Evolutionary conservation across 257 asterid genomes (phyloP), one percentile per base, ranked within the genome.

Genomic region (Jacaranda copaia): DNA sequence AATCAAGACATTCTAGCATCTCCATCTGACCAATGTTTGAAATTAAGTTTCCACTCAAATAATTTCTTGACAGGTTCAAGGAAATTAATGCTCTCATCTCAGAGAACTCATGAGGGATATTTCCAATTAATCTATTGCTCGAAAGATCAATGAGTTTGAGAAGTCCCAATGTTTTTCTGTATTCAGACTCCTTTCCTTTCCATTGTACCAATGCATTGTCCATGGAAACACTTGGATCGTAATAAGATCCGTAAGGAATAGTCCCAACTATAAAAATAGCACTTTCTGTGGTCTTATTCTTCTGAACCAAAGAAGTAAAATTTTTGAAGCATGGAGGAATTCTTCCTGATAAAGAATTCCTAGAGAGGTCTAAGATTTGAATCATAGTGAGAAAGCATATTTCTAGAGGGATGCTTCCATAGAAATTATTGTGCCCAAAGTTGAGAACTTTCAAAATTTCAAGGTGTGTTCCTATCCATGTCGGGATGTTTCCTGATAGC

Each of bases 101-200:
- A 2, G 72, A 73, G n/a, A 85, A 25, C 42, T 74, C 60, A 11
- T 19, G 13, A 1, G 76, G 81, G 15, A 81, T 64, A 32, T 67
- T 46, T 9, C 87, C 88, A 0, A 49, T 66, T 9, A 82, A 59
- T n/a, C 36, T 32, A 5, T 85, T 82, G 76, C 73, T 68, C 0
- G 91, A 84, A 16, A 87, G 80, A 76, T 80, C 91, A 1, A 82
- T 36, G 2, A 57, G 80, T 53, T 71, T 87, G 8, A 84, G 78
- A 53, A 70, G 76, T 45, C 49, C 10, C 10, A 83, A 15, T 18
- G 52, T 57, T 36, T 16, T 74, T 5, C 52, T 38, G 67, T 81
- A 79, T 40, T 60, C 82, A 0, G 5, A 2, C 35, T 69, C 78
- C 7, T 43, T 52, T 0, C 80, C 67, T 46, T 81, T 83, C 86